Percentiles rank a stretch among this genome's conserved stretches.
Conservation (phyloP, 495 filamentous ascomycete species). For the Niebla homalea region DNA sequence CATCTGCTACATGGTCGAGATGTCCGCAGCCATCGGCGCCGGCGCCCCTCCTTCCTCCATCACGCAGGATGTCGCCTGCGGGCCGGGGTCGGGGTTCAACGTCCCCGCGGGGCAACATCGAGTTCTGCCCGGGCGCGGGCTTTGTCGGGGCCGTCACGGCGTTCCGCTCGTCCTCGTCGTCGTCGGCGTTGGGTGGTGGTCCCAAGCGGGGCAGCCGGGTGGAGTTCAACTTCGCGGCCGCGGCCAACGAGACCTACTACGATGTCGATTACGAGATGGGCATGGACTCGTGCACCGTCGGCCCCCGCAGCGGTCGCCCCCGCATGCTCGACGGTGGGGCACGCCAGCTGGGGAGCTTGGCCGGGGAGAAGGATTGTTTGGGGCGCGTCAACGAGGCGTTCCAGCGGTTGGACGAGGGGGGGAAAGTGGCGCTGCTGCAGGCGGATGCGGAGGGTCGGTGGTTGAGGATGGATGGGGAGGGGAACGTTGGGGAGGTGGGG, state of each 20-base stretch:
- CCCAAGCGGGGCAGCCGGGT: slow-evolving; percentile 1
- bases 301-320: neutral
- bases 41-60: neutral
- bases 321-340: neutral
- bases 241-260: neutral
- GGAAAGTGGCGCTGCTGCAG: neutral
- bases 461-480: neutral
- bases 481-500: slow-evolving; percentile 1
- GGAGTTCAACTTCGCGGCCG: slow-evolving; percentile 7
- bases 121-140: neutral
- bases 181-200: neutral
- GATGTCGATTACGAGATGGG: slow-evolving; percentile 12
- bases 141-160: slow-evolving; percentile 11
- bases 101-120: neutral
- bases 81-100: neutral
- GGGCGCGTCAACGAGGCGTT: slow-evolving; percentile 8
- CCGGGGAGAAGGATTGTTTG: neutral
- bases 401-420: neutral
- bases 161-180: neutral
- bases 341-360: neutral
- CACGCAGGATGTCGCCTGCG: slow-evolving; percentile 1
- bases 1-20: slow-evolving; percentile 13
- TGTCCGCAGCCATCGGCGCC: neutral
- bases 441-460: neutral
- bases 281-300: slow-evolving; percentile 5